These are phyloP conservation scores for Mortierella claussenii DNA, from an alignment of 192 early-diverging fungal species.

Conservation along the genomic window DNA sequence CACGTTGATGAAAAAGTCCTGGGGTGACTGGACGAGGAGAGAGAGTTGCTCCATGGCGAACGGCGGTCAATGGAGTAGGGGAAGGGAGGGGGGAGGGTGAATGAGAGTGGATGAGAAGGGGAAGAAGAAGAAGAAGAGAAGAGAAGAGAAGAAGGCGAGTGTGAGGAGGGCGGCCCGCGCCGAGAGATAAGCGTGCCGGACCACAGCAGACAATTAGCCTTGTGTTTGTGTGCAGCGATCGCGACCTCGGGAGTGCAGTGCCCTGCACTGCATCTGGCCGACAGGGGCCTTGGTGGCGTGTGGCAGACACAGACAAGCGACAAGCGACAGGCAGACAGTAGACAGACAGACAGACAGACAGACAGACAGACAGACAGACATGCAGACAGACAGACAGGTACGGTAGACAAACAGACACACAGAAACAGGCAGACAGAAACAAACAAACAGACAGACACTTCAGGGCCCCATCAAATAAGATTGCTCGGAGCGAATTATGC, in stretches of 20 bases:
- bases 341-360: too few relatives aligned
- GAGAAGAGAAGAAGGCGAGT: not conserved
- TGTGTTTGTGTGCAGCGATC: not conserved
- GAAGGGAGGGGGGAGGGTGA: not conserved
- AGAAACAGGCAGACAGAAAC: too few relatives aligned
- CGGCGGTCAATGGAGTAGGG: not conserved
- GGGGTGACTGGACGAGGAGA: constrained; percentile 29
- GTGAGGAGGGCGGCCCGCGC: not conserved
- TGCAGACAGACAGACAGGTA: not conserved
- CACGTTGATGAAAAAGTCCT: constrained; percentile 48
- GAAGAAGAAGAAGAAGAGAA: not conserved
- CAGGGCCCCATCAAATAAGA: too few relatives aligned
- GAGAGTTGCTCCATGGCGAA: constrained; percentile 40
- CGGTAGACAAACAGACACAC: too few relatives aligned
- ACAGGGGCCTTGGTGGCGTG: too few relatives aligned
- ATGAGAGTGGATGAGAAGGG: not conserved
- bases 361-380: too few relatives aligned
- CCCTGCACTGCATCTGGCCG: too few relatives aligned
- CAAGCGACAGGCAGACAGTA: too few relatives aligned
- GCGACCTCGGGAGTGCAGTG: too few relatives aligned
- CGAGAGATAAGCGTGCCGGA: not conserved
- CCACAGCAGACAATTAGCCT: not conserved
- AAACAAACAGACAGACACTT: too few relatives aligned
- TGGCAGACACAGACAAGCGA: too few relatives aligned
- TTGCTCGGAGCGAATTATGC: too few relatives aligned